Evolutionary conservation across 192 early-diverging fungal species (phyloP), one percentile per base, ranked within the genome.

Genomic region (Entomortierella parvispora): DNA sequence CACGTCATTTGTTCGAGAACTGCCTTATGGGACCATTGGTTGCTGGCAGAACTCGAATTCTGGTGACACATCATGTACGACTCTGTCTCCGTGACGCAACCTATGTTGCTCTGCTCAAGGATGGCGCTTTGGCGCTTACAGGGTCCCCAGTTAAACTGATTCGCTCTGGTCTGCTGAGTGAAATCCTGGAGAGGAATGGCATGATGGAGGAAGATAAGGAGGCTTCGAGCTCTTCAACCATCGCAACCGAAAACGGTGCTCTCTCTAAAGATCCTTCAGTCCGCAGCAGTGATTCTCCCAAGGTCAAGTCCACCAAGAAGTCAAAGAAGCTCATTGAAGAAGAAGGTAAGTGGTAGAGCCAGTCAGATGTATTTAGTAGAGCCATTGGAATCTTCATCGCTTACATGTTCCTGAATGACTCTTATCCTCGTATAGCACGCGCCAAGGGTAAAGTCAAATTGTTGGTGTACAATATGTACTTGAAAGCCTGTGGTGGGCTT

Each of bases 1-100:
- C 92, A 15, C 80, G 86, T 28, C 92, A 94, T 62, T 80, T 99
- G 34, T 88, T 94, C 47, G 84, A 90, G 8, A 80, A 91, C 31
- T 95, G 93, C 57, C 72, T 97, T 29, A 84, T 89, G 29, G 85
- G 87, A 4, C 89, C 89, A 20, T 69, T 95, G 23, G 80, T 99
- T 86, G 71, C 68, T 9, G 87, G 89, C 28, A 85, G 94, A 11
- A 99, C 97, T 2, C 65, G 91, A 6, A 84, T 99, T 32, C 81
- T 98, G n/a, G 95, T 96, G 18, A 94, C 96, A 0, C 94, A 98
- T 68, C 88, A 94, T 54, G 86, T 92, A 18, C 57, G 86, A 15
- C 68, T 88, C 23, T 91, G 90, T 52, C 62, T 92, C 31, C 68
- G 84, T 11, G 78, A 76, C 34, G 88, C 87, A 37, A 68, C 66